A percentile compares a stretch with the other conserved stretches of the same genome.
Conservation (phyloP, 2,329 filamentous ascomycete species). For the Aspergillus alliaceus region DNA sequence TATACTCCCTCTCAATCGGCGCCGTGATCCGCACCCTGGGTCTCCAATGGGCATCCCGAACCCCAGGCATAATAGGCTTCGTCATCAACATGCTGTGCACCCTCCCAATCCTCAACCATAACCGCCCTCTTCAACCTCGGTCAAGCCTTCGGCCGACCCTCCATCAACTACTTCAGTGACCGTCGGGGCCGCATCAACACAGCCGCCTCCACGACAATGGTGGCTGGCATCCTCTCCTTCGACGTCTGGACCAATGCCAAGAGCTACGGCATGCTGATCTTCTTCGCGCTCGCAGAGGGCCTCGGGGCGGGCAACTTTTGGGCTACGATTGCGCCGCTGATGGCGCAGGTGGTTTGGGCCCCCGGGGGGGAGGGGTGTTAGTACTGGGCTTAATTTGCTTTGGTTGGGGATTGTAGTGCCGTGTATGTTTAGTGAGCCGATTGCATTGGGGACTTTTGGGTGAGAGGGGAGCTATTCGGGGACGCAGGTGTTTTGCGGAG, state of each 20-base stretch:
- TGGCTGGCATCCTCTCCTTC: conserved; percentile 41
- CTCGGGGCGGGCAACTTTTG: conserved; percentile 51
- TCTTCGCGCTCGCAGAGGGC: conserved; percentile 47
- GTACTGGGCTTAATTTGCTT: conserved; percentile 52
- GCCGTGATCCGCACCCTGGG: conserved; percentile 38
- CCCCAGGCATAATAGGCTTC: conserved; percentile 35
- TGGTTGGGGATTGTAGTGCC: conserved; percentile 56
- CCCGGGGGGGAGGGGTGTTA: conserved; percentile 53
- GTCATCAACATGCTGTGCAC: conserved; percentile 41
- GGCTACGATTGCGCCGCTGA: conserved; percentile 54
- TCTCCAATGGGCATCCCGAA: conserved; percentile 43
- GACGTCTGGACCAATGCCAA: conserved; percentile 50
- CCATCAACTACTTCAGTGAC: conserved; percentile 49
- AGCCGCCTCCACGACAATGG: conserved; percentile 17
- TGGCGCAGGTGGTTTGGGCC: conserved; percentile 57
- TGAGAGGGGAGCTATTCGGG: conserved; percentile 20
- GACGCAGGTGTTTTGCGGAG: conserved; percentile 48
- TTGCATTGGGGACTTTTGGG: conserved; percentile 46
- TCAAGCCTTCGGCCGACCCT: conserved; percentile 48
- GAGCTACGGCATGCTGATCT: conserved; percentile 42
- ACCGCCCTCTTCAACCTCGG: conserved; percentile 50
- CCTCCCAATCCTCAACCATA: conserved; percentile 39
- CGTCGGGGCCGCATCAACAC: conserved; percentile 27
- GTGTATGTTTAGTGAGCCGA: conserved; percentile 43
- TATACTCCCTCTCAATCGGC: conserved; percentile 35